A percentile compares a stretch with the other conserved stretches of the same genome.
These are phyloP conservation scores for Fragilariopsis cylindrus DNA, from an alignment of 108 stramenopile species.

Conservation along the genomic window DNA sequence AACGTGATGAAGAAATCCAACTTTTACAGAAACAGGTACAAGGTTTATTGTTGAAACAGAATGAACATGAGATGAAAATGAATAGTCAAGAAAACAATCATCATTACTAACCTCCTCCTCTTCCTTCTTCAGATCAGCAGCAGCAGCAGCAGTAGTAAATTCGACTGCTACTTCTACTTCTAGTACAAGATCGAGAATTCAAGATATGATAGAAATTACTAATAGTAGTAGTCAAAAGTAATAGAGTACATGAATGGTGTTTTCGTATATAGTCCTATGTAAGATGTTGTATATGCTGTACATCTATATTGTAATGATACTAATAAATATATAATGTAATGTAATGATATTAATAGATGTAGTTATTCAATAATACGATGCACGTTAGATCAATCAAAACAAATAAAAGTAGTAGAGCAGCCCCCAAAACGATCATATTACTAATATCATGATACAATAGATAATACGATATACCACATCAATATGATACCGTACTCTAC, in stretches of 20 bases:
- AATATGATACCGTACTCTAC: background rate
- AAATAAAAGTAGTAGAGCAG: too few species aligned
- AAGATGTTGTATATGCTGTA: background rate
- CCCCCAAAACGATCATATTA: too few species aligned
- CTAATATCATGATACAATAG: too few species aligned
- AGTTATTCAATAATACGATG: too few species aligned
- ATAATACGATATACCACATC: background rate
- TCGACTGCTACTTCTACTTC: background rate
- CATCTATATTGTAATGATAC: background rate
- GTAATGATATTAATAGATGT: too few species aligned
- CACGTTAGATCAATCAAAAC: too few species aligned
- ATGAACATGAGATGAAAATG: background rate
- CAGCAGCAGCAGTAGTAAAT: background rate
- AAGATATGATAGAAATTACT: too few species aligned
- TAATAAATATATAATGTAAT: background rate
- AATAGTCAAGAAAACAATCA: too few species aligned
- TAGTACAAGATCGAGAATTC: background rate
- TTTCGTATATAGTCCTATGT: too few species aligned
- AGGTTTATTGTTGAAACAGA: background rate
- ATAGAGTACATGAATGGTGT: background rate
- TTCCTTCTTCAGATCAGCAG: background rate
- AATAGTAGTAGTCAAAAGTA: background rate
- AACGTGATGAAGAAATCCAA: background rate
- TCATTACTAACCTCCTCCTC: background rate
- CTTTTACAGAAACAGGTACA: background rate